Percentiles rank a stretch among this genome's conserved stretches.
These are phyloP conservation scores for Nicotiana obtusifolia DNA, from an alignment of 257 asterid genomes.

Conservation along the genomic window DNA sequence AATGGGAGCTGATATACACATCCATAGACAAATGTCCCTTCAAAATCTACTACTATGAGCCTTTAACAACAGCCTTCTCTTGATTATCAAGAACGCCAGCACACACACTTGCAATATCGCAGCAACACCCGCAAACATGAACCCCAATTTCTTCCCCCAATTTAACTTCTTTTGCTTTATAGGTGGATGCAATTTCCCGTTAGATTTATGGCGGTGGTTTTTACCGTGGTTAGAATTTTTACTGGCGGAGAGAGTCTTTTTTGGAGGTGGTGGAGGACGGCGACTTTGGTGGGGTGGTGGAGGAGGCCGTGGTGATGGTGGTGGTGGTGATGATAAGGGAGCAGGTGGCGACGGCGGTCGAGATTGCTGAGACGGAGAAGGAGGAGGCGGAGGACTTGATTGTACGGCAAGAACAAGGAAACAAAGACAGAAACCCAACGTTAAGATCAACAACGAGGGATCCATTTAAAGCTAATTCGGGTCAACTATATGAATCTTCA, in stretches of 20 bases:
- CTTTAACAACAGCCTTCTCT: conserved; percentile 29
- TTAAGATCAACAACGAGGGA: conserved; percentile 31
- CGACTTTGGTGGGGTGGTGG: background rate
- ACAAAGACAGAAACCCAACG: conserved; percentile 18
- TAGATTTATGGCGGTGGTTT: background rate
- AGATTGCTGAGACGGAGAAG: conserved; percentile 12
- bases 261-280: conserved; percentile 18
- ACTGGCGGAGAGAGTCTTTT: background rate
- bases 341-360: conserved; percentile 10
- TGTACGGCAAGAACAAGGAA: conserved; percentile 31
- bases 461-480: conserved; percentile 35
- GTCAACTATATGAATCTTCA: background rate
- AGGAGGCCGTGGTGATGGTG: conserved; percentile 19
- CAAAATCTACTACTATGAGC: conserved; percentile 15
- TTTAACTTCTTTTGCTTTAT: conserved; percentile 13
- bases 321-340: background rate
- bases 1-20: background rate
- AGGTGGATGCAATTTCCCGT: background rate
- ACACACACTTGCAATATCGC: conserved; percentile 34
- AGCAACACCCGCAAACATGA: conserved; percentile 29
- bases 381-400: conserved; percentile 34
- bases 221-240: background rate
- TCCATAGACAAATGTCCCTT: conserved; percentile 2
- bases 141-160: conserved; percentile 36
- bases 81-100: conserved; percentile 31